phyloP scores from a whole-genome alignment of 495 filamentous ascomycete genomes.

The Penicillium bialowiezense region DNA sequence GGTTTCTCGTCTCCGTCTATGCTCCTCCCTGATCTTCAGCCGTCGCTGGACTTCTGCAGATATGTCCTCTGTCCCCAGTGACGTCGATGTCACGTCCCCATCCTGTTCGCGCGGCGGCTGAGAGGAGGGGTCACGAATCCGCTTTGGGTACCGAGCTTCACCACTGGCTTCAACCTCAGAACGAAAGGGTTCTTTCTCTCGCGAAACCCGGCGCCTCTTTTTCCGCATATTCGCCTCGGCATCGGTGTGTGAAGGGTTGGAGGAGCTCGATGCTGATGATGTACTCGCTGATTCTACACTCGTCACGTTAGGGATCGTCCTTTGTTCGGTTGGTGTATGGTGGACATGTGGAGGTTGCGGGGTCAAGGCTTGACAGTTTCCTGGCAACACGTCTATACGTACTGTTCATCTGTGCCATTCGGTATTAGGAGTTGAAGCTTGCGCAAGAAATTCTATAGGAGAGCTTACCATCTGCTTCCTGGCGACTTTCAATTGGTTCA shows the following conservation, averaged over 20 bases:
- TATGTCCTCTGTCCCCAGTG: conserved; percentile 46
- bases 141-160: conserved; percentile 17
- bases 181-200: not conserved
- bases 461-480: conserved; percentile 33
- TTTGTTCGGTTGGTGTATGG: not conserved
- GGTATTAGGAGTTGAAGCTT: not conserved
- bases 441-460: not conserved
- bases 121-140: conserved; percentile 15
- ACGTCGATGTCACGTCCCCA: conserved; percentile 13
- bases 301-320: not conserved
- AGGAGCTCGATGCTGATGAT: not conserved
- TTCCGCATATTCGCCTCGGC: conserved; percentile 5
- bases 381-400: conserved; percentile 7
- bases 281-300: not conserved
- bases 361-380: not conserved
- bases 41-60: conserved; percentile 44
- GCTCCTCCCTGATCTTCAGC: conserved; percentile 38
- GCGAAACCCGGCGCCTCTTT: conserved; percentile 3
- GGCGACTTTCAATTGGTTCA: conserved; percentile 33
- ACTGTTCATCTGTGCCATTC: conserved; percentile 18
- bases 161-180: not conserved
- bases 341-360: not conserved
- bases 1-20: conserved; percentile 25
- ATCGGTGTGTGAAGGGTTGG: not conserved
- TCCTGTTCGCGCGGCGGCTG: conserved; percentile 14